Conservation (phyloP, 1,284 basidiomycete species). For the Apiotrichum mycotoxinovorans region DNA sequence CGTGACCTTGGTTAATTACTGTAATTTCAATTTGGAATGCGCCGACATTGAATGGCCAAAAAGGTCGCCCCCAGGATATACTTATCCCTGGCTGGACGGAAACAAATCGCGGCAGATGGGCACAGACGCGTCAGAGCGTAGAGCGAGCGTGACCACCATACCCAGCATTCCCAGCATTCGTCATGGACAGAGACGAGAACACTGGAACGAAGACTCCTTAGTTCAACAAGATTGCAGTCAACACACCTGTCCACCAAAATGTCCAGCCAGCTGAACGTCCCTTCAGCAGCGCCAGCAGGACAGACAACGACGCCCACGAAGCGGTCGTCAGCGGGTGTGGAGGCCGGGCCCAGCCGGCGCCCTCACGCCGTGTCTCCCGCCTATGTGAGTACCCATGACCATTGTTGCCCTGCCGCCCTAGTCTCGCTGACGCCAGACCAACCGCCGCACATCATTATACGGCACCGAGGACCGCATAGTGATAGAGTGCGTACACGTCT, state of each 20-base stretch:
- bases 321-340: slow-evolving; percentile 25
- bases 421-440: slow-evolving; percentile 28
- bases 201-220: too few species aligned
- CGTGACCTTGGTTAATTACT: too few species aligned
- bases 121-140: too few species aligned
- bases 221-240: too few species aligned
- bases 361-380: slow-evolving; percentile 36
- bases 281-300: not conserved
- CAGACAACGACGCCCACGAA: slow-evolving; percentile 28
- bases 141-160: too few species aligned
- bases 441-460: slow-evolving; percentile 49
- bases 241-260: not conserved
- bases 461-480: slow-evolving; percentile 51
- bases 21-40: too few species aligned
- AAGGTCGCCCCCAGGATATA: too few species aligned
- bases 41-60: too few species aligned
- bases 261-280: not conserved
- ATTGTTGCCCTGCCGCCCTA: not conserved
- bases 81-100: too few species aligned
- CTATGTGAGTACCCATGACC: slow-evolving; percentile 31
- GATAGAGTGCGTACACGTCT: slow-evolving; percentile 44
- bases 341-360: slow-evolving; percentile 31
- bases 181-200: too few species aligned
- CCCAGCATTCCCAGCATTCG: too few species aligned
- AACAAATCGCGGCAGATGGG: too few species aligned